A percentile compares a stretch with the other conserved stretches of the same genome.
Evolutionary conservation across 352 stramenopile genomes (phyloP).

Genomic region (Phytopythium boreale): DNA sequence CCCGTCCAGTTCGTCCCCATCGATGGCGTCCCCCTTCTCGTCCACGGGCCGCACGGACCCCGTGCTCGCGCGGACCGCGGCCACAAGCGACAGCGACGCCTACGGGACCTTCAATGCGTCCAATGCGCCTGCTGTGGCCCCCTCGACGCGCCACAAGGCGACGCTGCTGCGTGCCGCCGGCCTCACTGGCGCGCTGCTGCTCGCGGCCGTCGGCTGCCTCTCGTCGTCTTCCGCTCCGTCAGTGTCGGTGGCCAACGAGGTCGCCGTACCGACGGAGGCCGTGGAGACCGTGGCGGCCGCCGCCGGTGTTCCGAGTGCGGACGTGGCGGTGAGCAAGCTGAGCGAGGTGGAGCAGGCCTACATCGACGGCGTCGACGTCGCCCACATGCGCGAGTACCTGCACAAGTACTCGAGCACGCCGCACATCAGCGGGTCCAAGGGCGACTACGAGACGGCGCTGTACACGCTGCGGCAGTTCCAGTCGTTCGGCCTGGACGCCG

Average conservation of each 20-base stretch:
- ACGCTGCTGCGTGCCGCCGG: conserved; percentile 19
- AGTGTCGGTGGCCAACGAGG: neutral
- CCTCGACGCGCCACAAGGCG: conserved; percentile 3
- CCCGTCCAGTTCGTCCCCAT: neutral
- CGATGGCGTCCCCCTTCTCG: neutral
- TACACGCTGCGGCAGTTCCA: conserved; percentile 35
- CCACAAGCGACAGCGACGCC: conserved; percentile 15
- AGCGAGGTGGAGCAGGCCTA: conserved; percentile 16
- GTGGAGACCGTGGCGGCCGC: neutral
- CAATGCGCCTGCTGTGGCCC: neutral
- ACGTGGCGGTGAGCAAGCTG: conserved; percentile 2
- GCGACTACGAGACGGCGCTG: conserved; percentile 33
- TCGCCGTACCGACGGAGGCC: too few species aligned
- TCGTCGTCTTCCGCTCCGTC: neutral
- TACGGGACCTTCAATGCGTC: conserved; percentile 49
- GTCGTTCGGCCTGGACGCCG: conserved; percentile 37
- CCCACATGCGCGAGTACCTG: conserved; percentile 12
- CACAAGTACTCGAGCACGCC: conserved; percentile 15
- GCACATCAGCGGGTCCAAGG: conserved; percentile 19
- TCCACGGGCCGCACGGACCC: neutral
- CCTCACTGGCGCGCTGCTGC: conserved; percentile 28
- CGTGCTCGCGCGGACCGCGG: conserved; percentile 1
- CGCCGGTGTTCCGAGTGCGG: neutral
- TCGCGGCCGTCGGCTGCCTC: conserved; percentile 23
- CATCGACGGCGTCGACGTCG: conserved; percentile 10